Percentiles rank a stretch among this genome's conserved stretches.
These are phyloP conservation scores for Pleoardoris graminearum DNA, from an alignment of 2,329 filamentous ascomycete genomes.

Conservation along the genomic window DNA sequence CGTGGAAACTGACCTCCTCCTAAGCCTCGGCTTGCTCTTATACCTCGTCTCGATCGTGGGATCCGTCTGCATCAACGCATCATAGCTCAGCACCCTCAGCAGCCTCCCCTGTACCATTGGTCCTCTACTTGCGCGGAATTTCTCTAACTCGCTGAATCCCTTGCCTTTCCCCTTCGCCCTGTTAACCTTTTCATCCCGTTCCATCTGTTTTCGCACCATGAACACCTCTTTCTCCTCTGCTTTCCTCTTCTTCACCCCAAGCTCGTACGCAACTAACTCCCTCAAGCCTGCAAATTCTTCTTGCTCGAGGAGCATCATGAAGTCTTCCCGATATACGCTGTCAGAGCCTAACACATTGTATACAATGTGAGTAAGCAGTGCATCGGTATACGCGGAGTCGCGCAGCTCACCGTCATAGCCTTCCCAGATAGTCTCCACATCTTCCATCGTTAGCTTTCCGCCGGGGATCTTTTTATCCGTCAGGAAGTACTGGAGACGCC, in stretches of 20 bases:
- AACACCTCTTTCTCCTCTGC: neutral
- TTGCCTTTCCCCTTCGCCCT: neutral
- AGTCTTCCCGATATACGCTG: neutral
- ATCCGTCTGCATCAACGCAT: neutral
- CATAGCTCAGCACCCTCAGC: conserved; percentile 1
- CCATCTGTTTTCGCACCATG: neutral
- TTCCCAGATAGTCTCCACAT: conserved; percentile 1
- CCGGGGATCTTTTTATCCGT: neutral
- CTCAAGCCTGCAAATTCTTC: neutral
- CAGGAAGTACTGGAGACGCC: neutral
- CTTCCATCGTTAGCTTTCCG: neutral
- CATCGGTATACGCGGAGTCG: neutral
- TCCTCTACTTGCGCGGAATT: neutral
- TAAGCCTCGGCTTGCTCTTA: neutral
- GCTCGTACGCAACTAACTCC: neutral
- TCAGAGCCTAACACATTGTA: neutral
- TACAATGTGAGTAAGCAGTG: neutral
- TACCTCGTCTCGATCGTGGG: neutral
- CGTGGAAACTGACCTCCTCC: neutral
- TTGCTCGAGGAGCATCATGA: neutral
- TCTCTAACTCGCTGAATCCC: neutral
- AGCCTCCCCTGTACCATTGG: conserved; percentile 1
- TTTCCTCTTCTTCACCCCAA: neutral
- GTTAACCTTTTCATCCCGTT: neutral
- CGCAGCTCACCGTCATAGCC: neutral